Base-by-base conservation (phyloP, 164 flowering plant genomes). In the Macadamia integrifolia region DNA sequence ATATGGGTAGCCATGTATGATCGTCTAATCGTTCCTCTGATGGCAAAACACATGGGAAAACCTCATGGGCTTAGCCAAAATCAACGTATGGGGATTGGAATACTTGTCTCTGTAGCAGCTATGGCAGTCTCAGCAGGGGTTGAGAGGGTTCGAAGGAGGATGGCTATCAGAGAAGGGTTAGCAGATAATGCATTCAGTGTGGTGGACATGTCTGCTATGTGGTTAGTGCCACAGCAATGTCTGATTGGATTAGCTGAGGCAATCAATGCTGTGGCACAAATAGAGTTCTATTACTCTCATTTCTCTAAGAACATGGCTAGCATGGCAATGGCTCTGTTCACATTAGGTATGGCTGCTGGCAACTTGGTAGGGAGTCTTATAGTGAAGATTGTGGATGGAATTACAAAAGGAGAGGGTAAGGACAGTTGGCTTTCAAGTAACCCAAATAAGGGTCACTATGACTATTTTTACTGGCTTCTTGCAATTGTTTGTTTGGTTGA, bases 231-330 rank as follows among this genome's bases (percentile, higher is more conserved):
- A 7, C 92, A 88, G 42, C 58, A 80, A 44, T 66, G 76, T 70
- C 60, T 93, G 56, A 14, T 28, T 18, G 98, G 98, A 3, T 52
- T 93, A 30, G 88, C 95, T 0, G 97, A 93, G 74, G 93, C 93
- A 0, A 84, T 93, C 32, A 83, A 79, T 56, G 85, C 82, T n/a
- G 81, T 93, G 0, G 93, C 85, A 40, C 96, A 90, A 58, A 86
- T 78, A 0, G 90, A 92, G 74, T 92, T 90, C 55, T 92, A 78
- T 71, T 92, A 90, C 73, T 71, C 87, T 0, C 87, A 90, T 79
- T 77, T 90, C 64, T 97, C 98, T 0, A 88, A 80, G 72, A 84
- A 76, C 65, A 90, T 90, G 95, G 81, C 95, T 0, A 90, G 92
- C 64, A 77, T 90, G 32, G 97, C 85, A 1, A 59, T 83, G 1